phyloP scores from a whole-genome alignment of 2,329 filamentous ascomycete species.

The Thermothelomyces thermophilus region DNA sequence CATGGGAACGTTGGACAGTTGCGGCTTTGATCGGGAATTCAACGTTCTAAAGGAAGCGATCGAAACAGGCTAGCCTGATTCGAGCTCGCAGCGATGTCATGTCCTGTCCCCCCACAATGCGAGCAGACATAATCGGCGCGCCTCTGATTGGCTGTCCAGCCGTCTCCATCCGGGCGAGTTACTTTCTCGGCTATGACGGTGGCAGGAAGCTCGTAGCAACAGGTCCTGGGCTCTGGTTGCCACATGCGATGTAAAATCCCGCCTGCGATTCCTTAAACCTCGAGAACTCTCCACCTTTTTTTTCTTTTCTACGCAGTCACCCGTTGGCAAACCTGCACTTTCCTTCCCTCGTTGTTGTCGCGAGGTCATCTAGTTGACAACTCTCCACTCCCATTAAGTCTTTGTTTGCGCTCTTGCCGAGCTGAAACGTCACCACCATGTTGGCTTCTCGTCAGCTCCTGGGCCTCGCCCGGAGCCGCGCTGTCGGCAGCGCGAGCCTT shows the following conservation, averaged over 20 bases:
- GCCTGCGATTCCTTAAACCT: constrained; percentile 28
- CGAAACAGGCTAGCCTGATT: constrained; percentile 22
- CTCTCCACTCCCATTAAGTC: constrained; percentile 34
- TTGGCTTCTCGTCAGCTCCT: constrained; percentile 65
- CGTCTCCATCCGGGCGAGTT: constrained; percentile 25
- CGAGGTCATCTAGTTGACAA: constrained; percentile 24
- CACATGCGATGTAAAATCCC: constrained; percentile 26
- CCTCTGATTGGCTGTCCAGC: constrained; percentile 20
- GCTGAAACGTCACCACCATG: constrained; percentile 44
- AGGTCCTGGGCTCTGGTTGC: constrained; percentile 20
- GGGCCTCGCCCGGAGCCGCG: constrained; percentile 59
- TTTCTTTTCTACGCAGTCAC: constrained; percentile 21
- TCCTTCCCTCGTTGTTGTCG: constrained; percentile 26
- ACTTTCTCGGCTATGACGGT: constrained; percentile 28
- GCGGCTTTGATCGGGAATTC: constrained; percentile 16
- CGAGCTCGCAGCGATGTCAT: constrained; percentile 22
- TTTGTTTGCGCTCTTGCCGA: constrained; percentile 16
- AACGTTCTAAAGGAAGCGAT: constrained; percentile 9
- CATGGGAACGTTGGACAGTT: constrained; percentile 6
- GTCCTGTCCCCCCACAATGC: constrained; percentile 22
- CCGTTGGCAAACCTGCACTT: constrained; percentile 16
- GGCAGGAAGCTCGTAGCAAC: constrained; percentile 21
- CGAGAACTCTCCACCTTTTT: constrained; percentile 34
- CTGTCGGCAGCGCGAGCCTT: constrained; percentile 49
- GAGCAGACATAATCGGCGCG: constrained; percentile 21